These are phyloP conservation scores for Carpinus fangiana DNA, from an alignment of 306 rosid genomes.

Conservation along the genomic window DNA sequence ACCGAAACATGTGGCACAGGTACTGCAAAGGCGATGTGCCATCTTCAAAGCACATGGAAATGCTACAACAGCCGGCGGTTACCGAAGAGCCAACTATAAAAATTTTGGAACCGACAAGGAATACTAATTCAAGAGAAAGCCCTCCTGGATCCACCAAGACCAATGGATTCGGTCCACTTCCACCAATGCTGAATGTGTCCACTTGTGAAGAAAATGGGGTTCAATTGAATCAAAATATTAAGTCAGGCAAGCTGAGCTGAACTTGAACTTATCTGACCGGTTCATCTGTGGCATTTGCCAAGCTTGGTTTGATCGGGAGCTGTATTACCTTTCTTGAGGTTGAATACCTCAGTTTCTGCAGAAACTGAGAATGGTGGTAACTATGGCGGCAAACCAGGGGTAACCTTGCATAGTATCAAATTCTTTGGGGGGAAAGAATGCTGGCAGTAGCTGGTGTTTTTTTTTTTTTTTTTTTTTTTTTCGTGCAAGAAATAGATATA, in stretches of 20 bases:
- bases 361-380: slow-evolving; percentile 29
- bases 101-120: slow-evolving; percentile 36
- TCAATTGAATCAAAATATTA: slow-evolving; percentile 40
- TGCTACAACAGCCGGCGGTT: slow-evolving; percentile 42
- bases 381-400: slow-evolving; percentile 19
- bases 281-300: slow-evolving; percentile 11
- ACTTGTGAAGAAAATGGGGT: slow-evolving; percentile 65
- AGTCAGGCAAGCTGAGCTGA: slow-evolving; percentile 36
- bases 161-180: slow-evolving; percentile 54
- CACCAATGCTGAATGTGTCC: slow-evolving; percentile 27
- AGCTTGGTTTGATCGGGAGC: slow-evolving; percentile 33
- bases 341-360: slow-evolving; percentile 33
- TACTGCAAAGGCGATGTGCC: slow-evolving; percentile 95
- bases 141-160: slow-evolving; percentile 51
- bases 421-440: slow-evolving; percentile 35
- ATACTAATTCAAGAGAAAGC: slow-evolving; percentile 35
- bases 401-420: slow-evolving; percentile 34
- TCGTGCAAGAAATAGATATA: slow-evolving; percentile 21
- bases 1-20: slow-evolving; percentile 78
- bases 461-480: slow-evolving; percentile 7
- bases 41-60: slow-evolving; percentile 59
- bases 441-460: slow-evolving; percentile 31
- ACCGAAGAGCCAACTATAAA: slow-evolving; percentile 32
- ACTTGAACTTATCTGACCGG: slow-evolving; percentile 33
- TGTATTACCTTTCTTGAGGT: slow-evolving; percentile 30